phyloP scores from a whole-genome alignment of 305 asterid species.

The Plantago rigida region DNA sequence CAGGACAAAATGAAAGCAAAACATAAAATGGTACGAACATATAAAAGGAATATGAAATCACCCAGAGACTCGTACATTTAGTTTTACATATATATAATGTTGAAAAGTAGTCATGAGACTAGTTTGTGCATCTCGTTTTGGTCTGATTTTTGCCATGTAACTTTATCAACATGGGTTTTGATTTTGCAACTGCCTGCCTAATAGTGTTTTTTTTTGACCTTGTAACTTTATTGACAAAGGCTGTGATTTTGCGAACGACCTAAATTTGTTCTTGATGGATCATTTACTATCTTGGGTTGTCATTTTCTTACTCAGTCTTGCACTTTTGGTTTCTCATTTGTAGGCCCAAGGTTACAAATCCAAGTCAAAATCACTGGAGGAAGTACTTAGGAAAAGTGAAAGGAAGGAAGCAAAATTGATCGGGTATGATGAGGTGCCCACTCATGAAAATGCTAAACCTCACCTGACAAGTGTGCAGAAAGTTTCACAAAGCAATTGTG shows the following conservation, averaged over 20 bases:
- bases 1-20: too few species aligned
- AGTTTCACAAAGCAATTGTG: slow-evolving; percentile 31
- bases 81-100: too few species aligned
- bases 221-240: too few species aligned
- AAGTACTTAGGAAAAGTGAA: slow-evolving; percentile 43
- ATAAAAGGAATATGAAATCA: too few species aligned
- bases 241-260: neutral
- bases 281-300: neutral
- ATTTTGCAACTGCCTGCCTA: too few species aligned
- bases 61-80: too few species aligned
- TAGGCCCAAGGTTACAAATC: slow-evolving; percentile 66
- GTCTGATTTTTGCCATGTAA: too few species aligned
- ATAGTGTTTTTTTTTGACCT: too few species aligned
- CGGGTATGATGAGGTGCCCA: slow-evolving; percentile 66
- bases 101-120: too few species aligned
- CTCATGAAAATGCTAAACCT: slow-evolving; percentile 25
- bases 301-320: slow-evolving; percentile 2
- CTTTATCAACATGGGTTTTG: too few species aligned
- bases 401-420: slow-evolving; percentile 57
- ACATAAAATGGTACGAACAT: too few species aligned
- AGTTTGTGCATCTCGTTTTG: too few species aligned
- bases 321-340: slow-evolving; percentile 23
- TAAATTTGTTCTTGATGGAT: neutral
- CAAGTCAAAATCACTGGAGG: slow-evolving; percentile 51
- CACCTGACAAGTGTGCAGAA: slow-evolving; percentile 28